Conservation (phyloP, 2,329 filamentous ascomycete species). For the Penicillium sp. region DNA sequence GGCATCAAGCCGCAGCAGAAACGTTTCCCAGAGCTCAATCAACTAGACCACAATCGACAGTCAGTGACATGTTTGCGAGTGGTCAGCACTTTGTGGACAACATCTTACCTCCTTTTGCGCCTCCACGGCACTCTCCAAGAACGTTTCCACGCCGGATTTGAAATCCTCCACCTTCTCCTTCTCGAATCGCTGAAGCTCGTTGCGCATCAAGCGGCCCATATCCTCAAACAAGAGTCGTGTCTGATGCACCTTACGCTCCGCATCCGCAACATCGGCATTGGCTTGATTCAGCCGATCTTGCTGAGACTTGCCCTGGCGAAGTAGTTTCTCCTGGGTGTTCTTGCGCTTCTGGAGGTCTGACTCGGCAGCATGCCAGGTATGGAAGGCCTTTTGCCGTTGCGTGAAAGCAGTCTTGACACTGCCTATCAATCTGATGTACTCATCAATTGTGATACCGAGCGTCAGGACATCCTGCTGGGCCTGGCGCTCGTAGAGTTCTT, state of each 20-base stretch:
- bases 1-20: conserved; percentile 89
- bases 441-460: conserved; percentile 93
- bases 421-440: conserved; percentile 93
- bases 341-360: conserved; percentile 87
- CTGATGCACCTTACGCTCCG: conserved; percentile 87
- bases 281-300: conserved; percentile 92
- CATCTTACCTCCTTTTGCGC: conserved; percentile 87
- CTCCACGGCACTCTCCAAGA: conserved; percentile 92
- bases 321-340: conserved; percentile 83
- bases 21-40: conserved; percentile 96
- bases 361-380: conserved; percentile 88
- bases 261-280: conserved; percentile 87
- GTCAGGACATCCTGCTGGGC: conserved; percentile 95
- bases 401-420: conserved; percentile 89
- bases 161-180: conserved; percentile 98
- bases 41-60: conserved; percentile 49
- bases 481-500: conserved; percentile 91
- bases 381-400: conserved; percentile 91
- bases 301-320: conserved; percentile 89
- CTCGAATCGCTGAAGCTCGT: conserved; percentile 89
- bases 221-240: conserved; percentile 88
- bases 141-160: conserved; percentile 96
- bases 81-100: conserved; percentile 7
- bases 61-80: background rate
- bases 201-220: conserved; percentile 89